Base-by-base conservation (phyloP, 23 red algal genomes). In the Chondrus crispus region DNA sequence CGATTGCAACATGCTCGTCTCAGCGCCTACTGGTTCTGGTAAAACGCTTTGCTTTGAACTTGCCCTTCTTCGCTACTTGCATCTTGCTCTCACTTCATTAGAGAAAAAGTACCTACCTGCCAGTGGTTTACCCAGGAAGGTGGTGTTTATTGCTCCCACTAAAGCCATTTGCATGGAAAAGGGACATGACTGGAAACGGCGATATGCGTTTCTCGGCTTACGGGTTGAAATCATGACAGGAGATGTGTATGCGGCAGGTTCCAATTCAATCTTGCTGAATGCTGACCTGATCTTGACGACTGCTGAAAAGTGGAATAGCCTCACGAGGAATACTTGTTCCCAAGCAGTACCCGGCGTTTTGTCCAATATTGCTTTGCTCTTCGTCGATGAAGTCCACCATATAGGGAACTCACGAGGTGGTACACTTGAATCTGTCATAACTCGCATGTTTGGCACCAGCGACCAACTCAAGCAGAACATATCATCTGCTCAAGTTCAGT, bases 31-130 rank as follows among this genome's bases (percentile, higher is more conserved):
- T 28, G 93, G 93, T 40, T 77, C 82, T 14, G 73, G 73, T 9
- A 92, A 95, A 62, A 95, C 93, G 19, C 33, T 83, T 24, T 64
- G 88, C 43, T 95, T 95, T 92, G 93, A 95, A 50, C 86, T 95
- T 19, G 88, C 93, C 5, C 86, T 95, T 64, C 55, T 86, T 35
- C 85, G 93, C 30, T 57, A 89, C 57, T 19, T 90, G 18, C 41
- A 79, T 18, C 58, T 72, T 28, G 64, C 42, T 9, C 54, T 85
- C 44, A 37, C 49, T 33, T 82, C 54, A 40, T 57, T 2, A 44
- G 26, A 40, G 2, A 28, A 16, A 14, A 46, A 54, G 28, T 28
- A 33, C 63, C 54, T 88, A 18, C 32, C 50, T 7, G 3, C 93
- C 10, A 44, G 7, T 43, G 38, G 75, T 30, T 24, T 90, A 33